Evolutionary conservation across 495 filamentous ascomycete species (phyloP).

Genomic region (Aspergillus incahuasiensis): DNA sequence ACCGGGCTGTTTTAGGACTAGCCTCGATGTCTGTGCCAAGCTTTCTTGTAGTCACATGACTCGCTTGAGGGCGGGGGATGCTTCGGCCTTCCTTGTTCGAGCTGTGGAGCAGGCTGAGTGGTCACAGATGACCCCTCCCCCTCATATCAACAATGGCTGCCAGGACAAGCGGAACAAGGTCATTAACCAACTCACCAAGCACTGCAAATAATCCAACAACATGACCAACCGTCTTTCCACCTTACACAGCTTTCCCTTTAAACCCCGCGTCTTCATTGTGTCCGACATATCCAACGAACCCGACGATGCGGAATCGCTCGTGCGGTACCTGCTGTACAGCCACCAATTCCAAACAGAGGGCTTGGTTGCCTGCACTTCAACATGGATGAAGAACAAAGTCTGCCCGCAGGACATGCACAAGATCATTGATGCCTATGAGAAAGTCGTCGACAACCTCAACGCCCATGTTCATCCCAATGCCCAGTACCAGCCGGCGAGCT

Average conservation of each 20-base stretch:
- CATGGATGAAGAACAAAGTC: constrained; percentile 33
- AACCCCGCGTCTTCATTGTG: constrained; percentile 40
- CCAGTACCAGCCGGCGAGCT: constrained; percentile 29
- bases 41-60: no score
- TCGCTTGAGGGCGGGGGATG: no score
- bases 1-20: no score
- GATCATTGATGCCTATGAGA: constrained; percentile 37
- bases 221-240: background rate
- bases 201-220: background rate
- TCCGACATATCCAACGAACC: constrained; percentile 45
- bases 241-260: constrained; percentile 9
- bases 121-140: background rate
- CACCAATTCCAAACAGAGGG: constrained; percentile 43
- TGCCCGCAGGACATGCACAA: constrained; percentile 35
- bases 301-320: constrained; percentile 40
- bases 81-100: no score
- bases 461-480: constrained; percentile 30
- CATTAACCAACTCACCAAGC: background rate
- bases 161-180: background rate
- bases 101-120: no score
- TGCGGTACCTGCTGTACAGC: constrained; percentile 39
- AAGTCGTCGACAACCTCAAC: constrained; percentile 39
- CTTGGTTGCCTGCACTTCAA: constrained; percentile 38
- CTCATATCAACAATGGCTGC: background rate
- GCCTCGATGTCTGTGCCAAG: no score